Evolutionary conservation across 352 stramenopile species (phyloP), one percentile per base, ranked within the genome.

Genomic region (Phytopythium oedochilum): DNA sequence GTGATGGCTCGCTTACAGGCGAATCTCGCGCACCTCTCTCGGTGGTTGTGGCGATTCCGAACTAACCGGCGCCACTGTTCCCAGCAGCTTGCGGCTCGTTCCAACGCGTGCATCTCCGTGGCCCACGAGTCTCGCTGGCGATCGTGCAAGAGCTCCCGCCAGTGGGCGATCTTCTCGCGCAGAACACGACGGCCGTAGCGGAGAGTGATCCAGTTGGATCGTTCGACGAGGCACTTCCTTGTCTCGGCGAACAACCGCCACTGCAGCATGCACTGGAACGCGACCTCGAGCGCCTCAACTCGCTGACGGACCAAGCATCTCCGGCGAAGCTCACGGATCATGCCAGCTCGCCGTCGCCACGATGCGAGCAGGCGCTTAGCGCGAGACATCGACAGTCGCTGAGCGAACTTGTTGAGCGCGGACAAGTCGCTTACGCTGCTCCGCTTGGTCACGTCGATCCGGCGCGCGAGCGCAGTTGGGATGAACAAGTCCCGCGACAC

Each of bases 191-290:
- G 60, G 18, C 34, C 38, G 0, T 53, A 48, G 1, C 75, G 65
- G 38, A 80, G 68, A 23, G 66, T 34, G 10, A 87, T 47, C 78
- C 75, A 89, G 4, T 58, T 35, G 3, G 55, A 46, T 40, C 76
- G 66, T 25, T 75, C 66, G 0, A 25, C 48, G 2, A 59, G 48
- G 17, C 60, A 73, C 34, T 72, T 70, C 15, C 44, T 52, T 2
- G 45, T 58, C 35, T 63, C 66, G 2, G 58, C 61, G 42, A 70
- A 67, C 3, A 73, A 32, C 1, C 57, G 38, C 75, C 78, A 89
- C 25, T 54, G n/a, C 51, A 79, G 62, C 36, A 89, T 57, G 46
- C 75, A 87, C 20, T 59, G 39, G 20, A 76, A 77, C 1, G 67
- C 64, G 1, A 28, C 63, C 18, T 84, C 62, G 1, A 87, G 43